Base-by-base conservation (phyloP, 2,329 filamentous ascomycete species). In the Exophiala mesophila region DNA sequence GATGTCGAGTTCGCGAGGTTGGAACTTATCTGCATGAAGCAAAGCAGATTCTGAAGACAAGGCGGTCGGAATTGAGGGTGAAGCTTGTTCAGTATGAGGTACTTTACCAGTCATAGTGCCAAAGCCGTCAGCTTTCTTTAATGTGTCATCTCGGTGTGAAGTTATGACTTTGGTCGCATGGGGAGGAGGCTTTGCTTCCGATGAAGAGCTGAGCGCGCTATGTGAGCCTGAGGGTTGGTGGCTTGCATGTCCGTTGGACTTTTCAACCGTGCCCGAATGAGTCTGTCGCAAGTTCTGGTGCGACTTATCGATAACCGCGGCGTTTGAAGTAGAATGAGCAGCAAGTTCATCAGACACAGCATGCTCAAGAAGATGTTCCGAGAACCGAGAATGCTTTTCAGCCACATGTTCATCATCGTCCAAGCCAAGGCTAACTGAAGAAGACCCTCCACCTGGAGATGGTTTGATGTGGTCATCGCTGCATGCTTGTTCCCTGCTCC, bases 381-480 rank as follows among this genome's bases (percentile, higher is more conserved):
- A 29, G 16, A 44, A 39, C n/a, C 41, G 35, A 24, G 41, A 26
- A 26, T 26, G 23, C n/a, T n/a, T n/a, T n/a, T n/a, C n/a, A n/a
- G n/a, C n/a, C n/a, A n/a, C n/a, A n/a, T n/a, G n/a, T n/a, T n/a
- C n/a, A n/a, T n/a, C n/a, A n/a, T n/a, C n/a, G n/a, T n/a, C n/a
- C n/a, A n/a, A n/a, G n/a, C n/a, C n/a, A n/a, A n/a, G n/a, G n/a
- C n/a, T 34, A 10, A 7, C 4, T 24, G 34, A 12, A 7, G 7
- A 7, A n/a, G 24, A n/a, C 8, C 24, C 24, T 8, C n/a, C n/a
- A 8, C 24, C n/a, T 28, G 24, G n/a, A 28, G 24, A 28, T 8
- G 8, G n/a, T 28, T n/a, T 8, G 24, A 8, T n/a, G n/a, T 8
- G 24, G 24, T 8, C 24, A n/a, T 28, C n/a, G 24, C 8, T 28